phyloP scores from a whole-genome alignment of 1,139 yeast genomes.

The Candida neerlandica region DNA sequence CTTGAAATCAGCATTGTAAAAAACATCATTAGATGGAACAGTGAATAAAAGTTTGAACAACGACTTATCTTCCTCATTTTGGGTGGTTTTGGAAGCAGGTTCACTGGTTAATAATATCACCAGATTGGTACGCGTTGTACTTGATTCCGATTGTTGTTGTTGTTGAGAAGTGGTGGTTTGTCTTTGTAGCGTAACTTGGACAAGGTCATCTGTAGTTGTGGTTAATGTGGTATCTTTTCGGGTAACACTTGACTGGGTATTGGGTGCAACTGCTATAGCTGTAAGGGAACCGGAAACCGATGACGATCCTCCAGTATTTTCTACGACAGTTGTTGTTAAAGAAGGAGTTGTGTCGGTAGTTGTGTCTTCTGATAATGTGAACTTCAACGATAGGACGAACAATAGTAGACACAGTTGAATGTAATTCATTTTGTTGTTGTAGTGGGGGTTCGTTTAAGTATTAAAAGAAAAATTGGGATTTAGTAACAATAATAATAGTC shows the following conservation, averaged over 20 bases:
- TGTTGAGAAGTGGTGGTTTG: constrained; percentile 13
- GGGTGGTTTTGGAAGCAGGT: constrained; percentile 19
- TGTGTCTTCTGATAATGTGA: background rate
- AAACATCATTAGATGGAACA: constrained; percentile 15
- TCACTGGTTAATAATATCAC: constrained; percentile 11
- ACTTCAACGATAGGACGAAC: background rate
- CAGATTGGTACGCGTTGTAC: constrained; percentile 13
- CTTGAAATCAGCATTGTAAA: constrained; percentile 20
- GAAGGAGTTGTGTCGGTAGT: background rate
- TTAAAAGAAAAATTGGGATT: background rate
- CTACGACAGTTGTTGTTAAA: background rate
- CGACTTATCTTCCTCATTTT: constrained; percentile 19
- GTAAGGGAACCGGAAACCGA: background rate
- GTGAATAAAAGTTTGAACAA: constrained; percentile 27
- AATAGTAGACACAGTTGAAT: background rate
- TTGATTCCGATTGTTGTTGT: constrained; percentile 2
- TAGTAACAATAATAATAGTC: background rate
- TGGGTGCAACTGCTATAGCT: constrained; percentile 3
- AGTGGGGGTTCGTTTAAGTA: background rate
- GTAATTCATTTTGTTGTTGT: background rate
- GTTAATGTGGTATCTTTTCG: constrained; percentile 4
- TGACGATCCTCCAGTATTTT: background rate
- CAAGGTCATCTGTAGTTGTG: constrained; percentile 9
- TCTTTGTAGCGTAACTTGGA: constrained; percentile 15
- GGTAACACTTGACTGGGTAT: background rate